Evolutionary conservation across 73 alveolate genomes (phyloP).

Genomic region (Tetrahymena thermophila): DNA sequence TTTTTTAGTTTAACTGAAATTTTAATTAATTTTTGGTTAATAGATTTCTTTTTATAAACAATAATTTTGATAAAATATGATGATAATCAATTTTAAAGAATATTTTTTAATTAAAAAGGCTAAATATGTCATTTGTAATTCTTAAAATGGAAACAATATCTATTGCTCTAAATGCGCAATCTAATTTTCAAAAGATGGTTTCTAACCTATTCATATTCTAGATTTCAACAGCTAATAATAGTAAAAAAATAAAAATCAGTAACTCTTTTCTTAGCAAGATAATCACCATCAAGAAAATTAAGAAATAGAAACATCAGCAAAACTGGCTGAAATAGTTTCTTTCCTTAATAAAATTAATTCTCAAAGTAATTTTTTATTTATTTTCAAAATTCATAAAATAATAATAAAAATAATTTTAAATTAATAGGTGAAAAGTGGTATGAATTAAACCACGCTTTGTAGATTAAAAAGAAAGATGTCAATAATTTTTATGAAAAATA

Average conservation of each 20-base stretch:
- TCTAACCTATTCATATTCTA: neutral
- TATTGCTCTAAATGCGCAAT: neutral
- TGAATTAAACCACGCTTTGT: neutral
- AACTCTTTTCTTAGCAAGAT: neutral
- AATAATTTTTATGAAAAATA: neutral
- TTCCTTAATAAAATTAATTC: neutral
- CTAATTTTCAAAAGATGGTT: neutral
- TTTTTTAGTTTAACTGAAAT: neutral
- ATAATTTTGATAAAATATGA: neutral
- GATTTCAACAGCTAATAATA: neutral
- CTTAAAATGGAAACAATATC: neutral
- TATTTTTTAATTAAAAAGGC: neutral
- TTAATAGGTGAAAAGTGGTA: neutral
- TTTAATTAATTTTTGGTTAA: neutral
- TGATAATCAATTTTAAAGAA: too few relatives aligned
- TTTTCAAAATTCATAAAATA: neutral
- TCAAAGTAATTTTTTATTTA: neutral
- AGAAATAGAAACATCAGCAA: neutral
- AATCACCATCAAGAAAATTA: neutral
- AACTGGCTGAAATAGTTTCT: neutral
- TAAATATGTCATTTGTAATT: neutral
- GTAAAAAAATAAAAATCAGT: neutral
- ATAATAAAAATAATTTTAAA: neutral
- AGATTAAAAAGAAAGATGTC: neutral
- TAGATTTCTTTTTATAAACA: too few relatives aligned